Evolutionary conservation across 495 filamentous ascomycete species (phyloP).

Genomic region (Thermothielavioides terrestris): DNA sequence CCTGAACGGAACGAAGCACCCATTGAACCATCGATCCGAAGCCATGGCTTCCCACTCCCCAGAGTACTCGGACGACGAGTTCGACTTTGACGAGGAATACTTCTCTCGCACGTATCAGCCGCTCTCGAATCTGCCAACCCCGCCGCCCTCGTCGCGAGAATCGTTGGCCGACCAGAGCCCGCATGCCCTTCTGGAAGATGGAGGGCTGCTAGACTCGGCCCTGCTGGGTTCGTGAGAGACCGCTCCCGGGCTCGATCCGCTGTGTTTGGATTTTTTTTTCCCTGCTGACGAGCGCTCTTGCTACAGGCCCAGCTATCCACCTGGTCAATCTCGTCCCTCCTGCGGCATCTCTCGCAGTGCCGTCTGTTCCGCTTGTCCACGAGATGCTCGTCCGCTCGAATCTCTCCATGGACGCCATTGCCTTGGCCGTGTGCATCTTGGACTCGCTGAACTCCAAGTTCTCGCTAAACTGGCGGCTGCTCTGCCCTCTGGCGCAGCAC

Average conservation of each 20-base stretch:
- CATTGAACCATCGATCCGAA: background rate
- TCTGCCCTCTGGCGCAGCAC: slow-evolving; percentile 33
- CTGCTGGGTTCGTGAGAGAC: slow-evolving; percentile 36
- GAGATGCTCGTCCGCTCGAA: slow-evolving; percentile 42
- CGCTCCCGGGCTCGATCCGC: background rate
- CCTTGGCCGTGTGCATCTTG: slow-evolving; percentile 46
- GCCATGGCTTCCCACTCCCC: slow-evolving; percentile 20
- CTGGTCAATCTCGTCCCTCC: slow-evolving; percentile 48
- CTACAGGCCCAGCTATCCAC: slow-evolving; percentile 45
- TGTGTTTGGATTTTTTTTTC: background rate
- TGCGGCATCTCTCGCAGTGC: slow-evolving; percentile 40
- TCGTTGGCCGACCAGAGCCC: slow-evolving; percentile 34
- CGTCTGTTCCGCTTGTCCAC: slow-evolving; percentile 44
- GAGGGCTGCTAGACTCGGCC: slow-evolving; percentile 31
- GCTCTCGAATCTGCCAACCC: slow-evolving; percentile 52
- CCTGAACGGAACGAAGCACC: slow-evolving; percentile 15
- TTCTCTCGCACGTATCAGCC: slow-evolving; percentile 50
- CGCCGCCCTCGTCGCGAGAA: slow-evolving; percentile 43
- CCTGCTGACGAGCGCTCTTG: background rate
- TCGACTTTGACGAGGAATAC: slow-evolving; percentile 45
- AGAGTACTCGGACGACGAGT: slow-evolving; percentile 37
- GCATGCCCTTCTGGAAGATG: slow-evolving; percentile 33
- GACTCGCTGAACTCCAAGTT: slow-evolving; percentile 49
- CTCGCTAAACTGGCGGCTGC: slow-evolving; percentile 43
- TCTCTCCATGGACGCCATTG: slow-evolving; percentile 42